Conservation (phyloP, 257 asterid species). For the Lycium barbarum region DNA sequence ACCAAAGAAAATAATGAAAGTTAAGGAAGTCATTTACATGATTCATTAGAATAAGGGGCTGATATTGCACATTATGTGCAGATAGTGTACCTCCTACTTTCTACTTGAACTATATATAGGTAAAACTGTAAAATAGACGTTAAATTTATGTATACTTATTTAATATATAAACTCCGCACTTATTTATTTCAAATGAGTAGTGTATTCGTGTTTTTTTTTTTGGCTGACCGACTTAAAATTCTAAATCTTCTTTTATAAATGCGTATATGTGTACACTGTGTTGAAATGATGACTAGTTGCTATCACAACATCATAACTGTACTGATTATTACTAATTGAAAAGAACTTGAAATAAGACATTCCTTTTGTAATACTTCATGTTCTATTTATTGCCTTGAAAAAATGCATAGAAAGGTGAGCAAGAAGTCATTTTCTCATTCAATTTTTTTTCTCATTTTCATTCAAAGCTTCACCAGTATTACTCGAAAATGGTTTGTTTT, state of each 20-base stretch:
- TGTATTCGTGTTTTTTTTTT: background rate
- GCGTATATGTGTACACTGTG: background rate
- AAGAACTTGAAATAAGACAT: conserved; percentile 22
- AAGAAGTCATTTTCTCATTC: conserved; percentile 24
- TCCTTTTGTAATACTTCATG: conserved; percentile 11
- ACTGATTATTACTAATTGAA: conserved; percentile 7
- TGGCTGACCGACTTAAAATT: background rate
- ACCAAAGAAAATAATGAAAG: no score
- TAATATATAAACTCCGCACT: background rate
- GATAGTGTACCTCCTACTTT: background rate
- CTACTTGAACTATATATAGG: background rate
- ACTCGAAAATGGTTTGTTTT: no score
- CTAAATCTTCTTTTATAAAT: background rate
- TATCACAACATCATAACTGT: background rate
- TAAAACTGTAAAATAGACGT: background rate
- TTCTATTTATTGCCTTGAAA: conserved; percentile 15
- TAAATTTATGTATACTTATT: background rate
- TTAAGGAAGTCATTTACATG: no score
- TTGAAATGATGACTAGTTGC: conserved; percentile 15
- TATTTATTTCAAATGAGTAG: background rate
- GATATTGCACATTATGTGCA: background rate
- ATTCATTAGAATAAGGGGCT: background rate
- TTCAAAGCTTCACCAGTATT: conserved; percentile 12
- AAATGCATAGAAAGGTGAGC: conserved; percentile 4
- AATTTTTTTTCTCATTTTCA: background rate